These are phyloP conservation scores for Eutrema japonicum DNA, from an alignment of 345 rosid species.

Conservation along the genomic window DNA sequence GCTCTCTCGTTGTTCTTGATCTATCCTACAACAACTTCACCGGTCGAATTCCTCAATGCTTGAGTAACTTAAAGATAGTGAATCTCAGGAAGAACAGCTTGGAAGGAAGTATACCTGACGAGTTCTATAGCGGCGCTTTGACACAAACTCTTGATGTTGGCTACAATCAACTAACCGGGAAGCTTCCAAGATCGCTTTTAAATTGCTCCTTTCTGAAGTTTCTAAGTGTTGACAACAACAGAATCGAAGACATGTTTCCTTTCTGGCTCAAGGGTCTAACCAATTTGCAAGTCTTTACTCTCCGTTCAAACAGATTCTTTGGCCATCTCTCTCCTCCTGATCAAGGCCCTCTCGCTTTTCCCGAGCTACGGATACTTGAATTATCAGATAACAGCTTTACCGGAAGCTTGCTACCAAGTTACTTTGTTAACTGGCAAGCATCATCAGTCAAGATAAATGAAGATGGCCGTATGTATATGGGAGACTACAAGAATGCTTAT, in stretches of 20 bases:
- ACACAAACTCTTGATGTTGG: slow-evolving; percentile 37
- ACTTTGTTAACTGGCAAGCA: too few relatives aligned
- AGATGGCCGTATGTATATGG: slow-evolving; percentile 15
- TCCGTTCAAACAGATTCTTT: slow-evolving; percentile 17
- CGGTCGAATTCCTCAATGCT: slow-evolving; percentile 35
- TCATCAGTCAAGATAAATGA: neutral
- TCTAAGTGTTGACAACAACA: slow-evolving; percentile 23
- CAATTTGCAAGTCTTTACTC: neutral
- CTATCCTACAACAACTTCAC: slow-evolving; percentile 37
- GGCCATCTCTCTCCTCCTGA: neutral
- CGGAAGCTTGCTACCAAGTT: too few relatives aligned
- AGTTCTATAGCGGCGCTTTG: slow-evolving; percentile 8
- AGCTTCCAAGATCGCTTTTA: slow-evolving; percentile 27
- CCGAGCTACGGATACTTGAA: too few relatives aligned
- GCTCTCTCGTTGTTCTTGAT: slow-evolving; percentile 24
- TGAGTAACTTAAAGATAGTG: slow-evolving; percentile 28
- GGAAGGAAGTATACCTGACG: slow-evolving; percentile 40
- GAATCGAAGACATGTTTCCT: slow-evolving; percentile 10
- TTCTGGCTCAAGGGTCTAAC: too few relatives aligned
- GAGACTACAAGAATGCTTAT: neutral
- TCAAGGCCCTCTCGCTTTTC: too few relatives aligned
- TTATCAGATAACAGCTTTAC: too few relatives aligned
- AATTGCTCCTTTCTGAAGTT: slow-evolving; percentile 22
- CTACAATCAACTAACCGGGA: slow-evolving; percentile 34
- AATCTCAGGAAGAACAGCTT: slow-evolving; percentile 39